Evolutionary conservation across 1,284 basidiomycete genomes (phyloP).

Genomic region (Inonotus obliquus): DNA sequence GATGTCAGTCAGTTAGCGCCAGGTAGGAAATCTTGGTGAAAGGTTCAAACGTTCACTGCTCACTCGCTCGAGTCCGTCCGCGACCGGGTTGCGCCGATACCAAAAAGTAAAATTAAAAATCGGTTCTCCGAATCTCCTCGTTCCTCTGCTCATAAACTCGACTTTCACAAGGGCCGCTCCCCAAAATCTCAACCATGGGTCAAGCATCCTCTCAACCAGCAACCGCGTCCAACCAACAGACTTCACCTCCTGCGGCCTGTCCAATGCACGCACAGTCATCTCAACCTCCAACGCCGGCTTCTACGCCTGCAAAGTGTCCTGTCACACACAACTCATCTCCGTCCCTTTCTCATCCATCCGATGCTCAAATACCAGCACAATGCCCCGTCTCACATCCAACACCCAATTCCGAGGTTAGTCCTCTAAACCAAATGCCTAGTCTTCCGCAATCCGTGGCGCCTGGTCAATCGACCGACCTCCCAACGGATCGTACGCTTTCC

Average conservation of each 20-base stretch:
- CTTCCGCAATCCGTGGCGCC: conserved; percentile 68
- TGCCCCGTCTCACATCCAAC: conserved; percentile 12
- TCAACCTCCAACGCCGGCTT: background rate
- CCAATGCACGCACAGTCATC: conserved; percentile 15
- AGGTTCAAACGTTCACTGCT: background rate
- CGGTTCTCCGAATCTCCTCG: background rate
- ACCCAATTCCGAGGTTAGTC: conserved; percentile 45
- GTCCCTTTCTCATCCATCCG: background rate
- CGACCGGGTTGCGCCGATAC: background rate
- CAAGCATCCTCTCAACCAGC: conserved; percentile 15
- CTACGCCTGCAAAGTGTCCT: conserved; percentile 14
- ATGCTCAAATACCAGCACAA: conserved; percentile 5
- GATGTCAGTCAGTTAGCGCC: too few species aligned
- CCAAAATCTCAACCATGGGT: background rate
- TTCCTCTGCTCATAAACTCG: too few species aligned
- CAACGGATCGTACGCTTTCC: conserved; percentile 73
- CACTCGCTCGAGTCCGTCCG: background rate
- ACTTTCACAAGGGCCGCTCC: background rate
- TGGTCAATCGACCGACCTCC: conserved; percentile 57
- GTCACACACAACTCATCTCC: conserved; percentile 8
- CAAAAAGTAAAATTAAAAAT: too few species aligned
- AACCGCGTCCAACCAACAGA: background rate
- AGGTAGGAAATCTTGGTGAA: too few species aligned
- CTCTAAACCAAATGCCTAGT: conserved; percentile 87
- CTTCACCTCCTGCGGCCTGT: conserved; percentile 11